Evolutionary conservation across 805 yeast species (phyloP).

Genomic region (Trichomonascus vanleenenianus): DNA sequence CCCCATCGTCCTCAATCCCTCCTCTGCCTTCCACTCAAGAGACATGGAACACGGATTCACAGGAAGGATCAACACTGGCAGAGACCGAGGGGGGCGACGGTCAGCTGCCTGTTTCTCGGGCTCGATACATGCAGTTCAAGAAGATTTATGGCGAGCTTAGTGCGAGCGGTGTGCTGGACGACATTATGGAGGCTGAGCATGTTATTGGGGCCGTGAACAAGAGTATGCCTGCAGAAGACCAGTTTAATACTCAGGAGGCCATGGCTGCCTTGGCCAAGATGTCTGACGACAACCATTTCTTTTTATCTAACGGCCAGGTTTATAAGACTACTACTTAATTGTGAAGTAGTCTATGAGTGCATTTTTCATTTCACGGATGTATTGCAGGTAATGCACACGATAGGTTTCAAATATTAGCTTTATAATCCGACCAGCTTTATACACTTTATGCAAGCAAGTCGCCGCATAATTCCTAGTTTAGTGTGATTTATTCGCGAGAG

Average conservation of each 20-base stretch:
- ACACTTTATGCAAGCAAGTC: too few species aligned
- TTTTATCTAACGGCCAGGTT: slow-evolving; percentile 29
- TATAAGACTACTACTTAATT: slow-evolving; percentile 17
- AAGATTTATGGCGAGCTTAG: slow-evolving; percentile 41
- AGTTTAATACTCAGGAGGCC: slow-evolving; percentile 31
- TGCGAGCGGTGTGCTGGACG: slow-evolving; percentile 38
- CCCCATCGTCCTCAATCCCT: slow-evolving; percentile 2
- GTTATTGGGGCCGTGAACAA: slow-evolving; percentile 38
- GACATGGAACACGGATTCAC: slow-evolving; percentile 15
- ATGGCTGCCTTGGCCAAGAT: slow-evolving; percentile 31
- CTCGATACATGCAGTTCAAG: slow-evolving; percentile 41
- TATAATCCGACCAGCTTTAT: too few species aligned
- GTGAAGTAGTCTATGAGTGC: slow-evolving; percentile 6
- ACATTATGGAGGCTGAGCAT: slow-evolving; percentile 33
- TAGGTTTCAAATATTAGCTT: too few species aligned
- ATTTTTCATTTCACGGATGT: neutral
- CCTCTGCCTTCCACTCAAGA: slow-evolving; percentile 10
- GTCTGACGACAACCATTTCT: slow-evolving; percentile 31
- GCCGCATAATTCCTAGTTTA: too few species aligned
- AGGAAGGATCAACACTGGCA: slow-evolving; percentile 1
- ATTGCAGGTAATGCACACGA: too few species aligned
- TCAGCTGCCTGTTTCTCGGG: slow-evolving; percentile 39
- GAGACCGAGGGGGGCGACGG: neutral
- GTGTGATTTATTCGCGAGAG: too few species aligned
- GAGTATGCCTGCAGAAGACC: slow-evolving; percentile 34